Evolutionary conservation across 176 grass and related monocot species (phyloP).

Genomic region (Saccharum officinarum): DNA sequence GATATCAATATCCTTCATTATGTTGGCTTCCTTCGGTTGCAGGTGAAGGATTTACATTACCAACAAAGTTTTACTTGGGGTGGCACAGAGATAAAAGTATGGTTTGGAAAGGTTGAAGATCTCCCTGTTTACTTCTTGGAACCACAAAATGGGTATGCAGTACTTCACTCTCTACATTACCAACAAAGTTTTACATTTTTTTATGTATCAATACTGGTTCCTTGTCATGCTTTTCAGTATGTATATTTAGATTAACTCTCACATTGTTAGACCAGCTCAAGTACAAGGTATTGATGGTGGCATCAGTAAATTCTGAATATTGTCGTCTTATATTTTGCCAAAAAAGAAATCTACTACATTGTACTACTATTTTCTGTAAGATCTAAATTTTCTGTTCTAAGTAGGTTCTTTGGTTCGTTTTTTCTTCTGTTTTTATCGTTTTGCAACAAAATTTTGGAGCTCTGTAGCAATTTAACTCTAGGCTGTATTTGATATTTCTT

Average conservation of each 20-base stretch:
- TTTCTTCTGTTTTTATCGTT: background rate
- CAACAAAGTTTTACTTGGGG: constrained; percentile 62
- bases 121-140: constrained; percentile 95
- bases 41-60: constrained; percentile 88
- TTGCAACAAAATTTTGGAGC: background rate
- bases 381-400: background rate
- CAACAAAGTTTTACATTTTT: background rate
- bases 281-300: background rate
- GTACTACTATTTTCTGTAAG: background rate
- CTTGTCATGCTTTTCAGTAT: background rate
- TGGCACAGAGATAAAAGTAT: constrained; percentile 88
- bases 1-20: background rate
- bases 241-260: background rate
- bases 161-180: background rate
- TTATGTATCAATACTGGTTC: constrained; percentile 8
- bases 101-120: constrained; percentile 88
- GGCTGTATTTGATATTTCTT: constrained; percentile 13
- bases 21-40: constrained; percentile 29
- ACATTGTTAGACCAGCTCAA: constrained; percentile 22
- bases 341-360: background rate
- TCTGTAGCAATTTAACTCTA: background rate
- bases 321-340: background rate
- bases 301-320: constrained; percentile 3
- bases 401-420: background rate
- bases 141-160: constrained; percentile 85